phyloP scores from a whole-genome alignment of 208 protist genomes.

The Trichomonas gallinae region DNA sequence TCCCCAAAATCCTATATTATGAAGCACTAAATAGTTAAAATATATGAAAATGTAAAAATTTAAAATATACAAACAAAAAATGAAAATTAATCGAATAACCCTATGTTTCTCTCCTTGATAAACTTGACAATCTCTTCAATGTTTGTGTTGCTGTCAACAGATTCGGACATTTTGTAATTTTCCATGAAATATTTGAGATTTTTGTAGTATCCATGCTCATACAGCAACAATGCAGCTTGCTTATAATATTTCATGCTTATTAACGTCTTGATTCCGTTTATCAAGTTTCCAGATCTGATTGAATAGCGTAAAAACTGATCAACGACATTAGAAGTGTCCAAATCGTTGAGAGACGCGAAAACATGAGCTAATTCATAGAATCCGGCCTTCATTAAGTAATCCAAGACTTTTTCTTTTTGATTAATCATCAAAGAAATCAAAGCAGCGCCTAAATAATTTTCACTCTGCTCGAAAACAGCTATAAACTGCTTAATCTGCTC shows the following conservation, averaged over 20 bases:
- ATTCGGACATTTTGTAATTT: neutral
- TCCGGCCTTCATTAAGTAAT: neutral
- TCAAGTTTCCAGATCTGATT: neutral
- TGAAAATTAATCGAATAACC: no score
- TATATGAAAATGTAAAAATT: no score
- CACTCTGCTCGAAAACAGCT: neutral
- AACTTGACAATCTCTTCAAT: neutral
- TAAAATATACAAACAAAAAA: no score
- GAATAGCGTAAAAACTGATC: neutral
- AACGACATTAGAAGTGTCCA: neutral
- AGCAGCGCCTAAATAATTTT: neutral
- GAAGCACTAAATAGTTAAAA: no score
- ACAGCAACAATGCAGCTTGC: neutral
- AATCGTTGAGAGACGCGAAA: neutral
- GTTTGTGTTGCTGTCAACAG: neutral
- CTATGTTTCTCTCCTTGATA: neutral
- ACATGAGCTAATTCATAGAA: neutral
- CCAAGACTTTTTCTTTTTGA: neutral
- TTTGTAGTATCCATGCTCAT: neutral
- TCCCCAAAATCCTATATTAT: no score
- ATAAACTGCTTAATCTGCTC: neutral
- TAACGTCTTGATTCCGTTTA: neutral
- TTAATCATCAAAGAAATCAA: neutral
- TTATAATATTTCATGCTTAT: neutral
- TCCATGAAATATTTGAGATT: neutral